Evolutionary conservation across 306 rosid species (phyloP), one percentile per base, ranked within the genome.

Genomic region (Echinosophora koreensis): DNA sequence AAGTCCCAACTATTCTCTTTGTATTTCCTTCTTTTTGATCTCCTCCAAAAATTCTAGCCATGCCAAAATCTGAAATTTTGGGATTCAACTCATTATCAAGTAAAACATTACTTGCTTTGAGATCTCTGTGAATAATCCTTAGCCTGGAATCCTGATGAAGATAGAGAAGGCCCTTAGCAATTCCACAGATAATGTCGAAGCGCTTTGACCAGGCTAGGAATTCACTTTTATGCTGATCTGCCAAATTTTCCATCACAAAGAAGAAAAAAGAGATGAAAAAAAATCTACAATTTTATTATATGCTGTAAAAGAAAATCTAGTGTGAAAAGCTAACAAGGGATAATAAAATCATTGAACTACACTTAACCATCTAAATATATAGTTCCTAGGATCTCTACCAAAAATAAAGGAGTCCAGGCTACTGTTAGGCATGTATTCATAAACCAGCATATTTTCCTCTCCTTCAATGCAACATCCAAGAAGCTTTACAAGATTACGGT

Each of bases 61-160:
- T 76, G 14, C 93, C 96, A 67, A 91, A 91, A 82, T 91, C 91
- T 22, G 93, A 90, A 41, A 90, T 90, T 74, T 88, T 90, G 2
- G 96, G 90, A 60, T 80, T 87, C 87, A 88, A 58, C 16, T 87
- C 87, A 12, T 47, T 50, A 57, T 90, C 96, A 63, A 88, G 89
- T 56, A 90, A 88, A 17, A 90, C 85, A 68, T 90, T 88, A 69
- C 96, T 88, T 10, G 92, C 79, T 80, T 90, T 90, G 5, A 90
- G 84, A 71, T 88, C 95, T 74, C 92, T 81, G 2, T 90, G 89
- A 60, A 90, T 74, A 30, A 90, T 85, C 55, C 95, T 83, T 39
- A 90, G 30, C 62, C 91, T 87, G 0, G 91, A 90, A 73, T 88
- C 93, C 4, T 88, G 87, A 79, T 90, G 90, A 54, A 90, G 90